Percentiles rank a stretch among this genome's conserved stretches.
Conservation (phyloP, 2,329 filamentous ascomycete species). For the Tolypocladium pustulatum region DNA sequence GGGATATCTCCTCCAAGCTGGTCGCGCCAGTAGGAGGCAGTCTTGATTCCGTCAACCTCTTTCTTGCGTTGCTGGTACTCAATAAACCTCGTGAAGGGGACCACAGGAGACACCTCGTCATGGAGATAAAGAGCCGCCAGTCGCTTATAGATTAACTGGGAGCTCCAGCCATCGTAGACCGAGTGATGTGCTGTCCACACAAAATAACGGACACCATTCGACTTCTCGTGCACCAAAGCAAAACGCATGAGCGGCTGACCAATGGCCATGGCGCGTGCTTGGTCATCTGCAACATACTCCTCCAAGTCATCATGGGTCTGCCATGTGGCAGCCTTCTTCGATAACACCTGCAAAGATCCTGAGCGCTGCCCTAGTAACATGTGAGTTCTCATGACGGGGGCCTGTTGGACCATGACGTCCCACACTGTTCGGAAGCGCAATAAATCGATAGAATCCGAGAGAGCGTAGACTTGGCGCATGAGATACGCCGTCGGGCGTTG, state of each 20-base stretch:
- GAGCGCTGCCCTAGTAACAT: not conserved
- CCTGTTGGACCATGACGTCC: not conserved
- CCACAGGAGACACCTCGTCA: not conserved
- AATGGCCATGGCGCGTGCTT: not conserved
- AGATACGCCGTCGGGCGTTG: not conserved
- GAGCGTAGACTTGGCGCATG: not conserved
- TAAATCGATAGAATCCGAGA: not conserved
- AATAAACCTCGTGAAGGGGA: not conserved
- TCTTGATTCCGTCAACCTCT: not conserved
- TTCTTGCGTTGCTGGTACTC: not conserved
- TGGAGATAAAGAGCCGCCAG: not conserved
- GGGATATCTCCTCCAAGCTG: not conserved
- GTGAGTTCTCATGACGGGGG: not conserved
- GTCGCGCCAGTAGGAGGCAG: not conserved
- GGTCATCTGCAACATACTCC: not conserved
- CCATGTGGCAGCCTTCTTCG: not conserved
- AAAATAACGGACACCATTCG: not conserved
- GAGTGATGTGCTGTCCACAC: not conserved
- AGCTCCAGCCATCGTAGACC: not conserved
- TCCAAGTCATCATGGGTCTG: not conserved
- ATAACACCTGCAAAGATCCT: not conserved
- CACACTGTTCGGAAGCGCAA: not conserved
- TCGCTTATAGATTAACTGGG: not conserved
- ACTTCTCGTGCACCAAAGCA: not conserved
- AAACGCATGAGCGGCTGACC: not conserved